Evolutionary conservation across 169 alveolate genomes (phyloP), one percentile per base, ranked within the genome.

Genomic region (Eimeria maxima): DNA sequence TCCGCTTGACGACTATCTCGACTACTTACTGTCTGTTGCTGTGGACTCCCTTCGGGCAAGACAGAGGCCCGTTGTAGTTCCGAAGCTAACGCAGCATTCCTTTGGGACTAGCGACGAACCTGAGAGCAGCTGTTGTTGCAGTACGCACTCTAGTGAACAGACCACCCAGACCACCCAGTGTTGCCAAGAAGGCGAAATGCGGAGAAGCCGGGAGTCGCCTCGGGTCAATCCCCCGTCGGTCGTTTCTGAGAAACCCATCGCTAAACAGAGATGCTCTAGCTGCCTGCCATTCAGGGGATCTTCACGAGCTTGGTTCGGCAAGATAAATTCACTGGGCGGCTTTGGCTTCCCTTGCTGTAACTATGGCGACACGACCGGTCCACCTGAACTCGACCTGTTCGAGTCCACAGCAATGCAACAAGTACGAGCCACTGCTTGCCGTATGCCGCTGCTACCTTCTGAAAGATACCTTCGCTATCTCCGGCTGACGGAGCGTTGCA

Each of bases 351-450:
- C 80, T 63, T 60, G 76, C 11, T 60, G 76, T 42, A 42, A 22
- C 60, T 11, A 22, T 63, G 63, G 93, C 33, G 60, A 42, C 24
- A 38, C 42, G 81, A 20, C 50, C 44, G 80, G 93, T 33, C 93
- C 81, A 14, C 81, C 81, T 86, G 80, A 86, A 42, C 93, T 60
- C n/a, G 80, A 86, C 67, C 76, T 86, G 22, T 86, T 86, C 71
- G 93, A 86, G 22, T 86, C 93, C 33, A 86, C 80, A 29, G 93
- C 93, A 22, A 63, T 42, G 45, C 93, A 86, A 45, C 93, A 86
- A 44, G 80, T 86, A 22, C 93, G 81, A 57, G 93, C 76, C 33
- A 22, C 81, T 60, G 76, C 71, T 27, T 33, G 93, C 65, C 60
- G 44, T 20, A 86, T 86, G 76, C 93, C 93, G 22, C 33, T 86